Conservation (phyloP, 495 filamentous ascomycete species). For the Acidiella bohemica region DNA sequence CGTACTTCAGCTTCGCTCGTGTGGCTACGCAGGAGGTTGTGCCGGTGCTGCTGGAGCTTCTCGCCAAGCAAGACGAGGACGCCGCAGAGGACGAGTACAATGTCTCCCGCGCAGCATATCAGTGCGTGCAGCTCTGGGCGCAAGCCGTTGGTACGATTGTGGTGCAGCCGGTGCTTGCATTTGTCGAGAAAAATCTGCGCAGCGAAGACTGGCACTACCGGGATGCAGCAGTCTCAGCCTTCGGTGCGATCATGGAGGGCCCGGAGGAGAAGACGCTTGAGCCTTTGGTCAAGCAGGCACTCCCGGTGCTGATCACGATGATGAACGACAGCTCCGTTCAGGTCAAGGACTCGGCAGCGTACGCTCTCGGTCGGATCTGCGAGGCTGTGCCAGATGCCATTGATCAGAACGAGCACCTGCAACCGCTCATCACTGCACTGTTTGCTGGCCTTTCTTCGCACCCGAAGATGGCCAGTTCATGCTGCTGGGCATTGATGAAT, state of each 20-base stretch:
- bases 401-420: conserved; percentile 67
- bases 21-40: conserved; percentile 86
- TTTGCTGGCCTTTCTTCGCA: conserved; percentile 82
- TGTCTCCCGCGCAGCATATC: conserved; percentile 84
- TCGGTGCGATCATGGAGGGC: conserved; percentile 97
- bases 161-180: conserved; percentile 67
- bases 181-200: conserved; percentile 84
- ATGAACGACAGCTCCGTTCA: conserved; percentile 83
- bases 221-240: conserved; percentile 94
- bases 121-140: conserved; percentile 88
- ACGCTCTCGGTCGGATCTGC: conserved; percentile 88
- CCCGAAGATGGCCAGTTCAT: conserved; percentile 92
- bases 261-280: conserved; percentile 80
- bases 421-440: conserved; percentile 70
- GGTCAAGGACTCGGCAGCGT: conserved; percentile 94
- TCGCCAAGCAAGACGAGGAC: conserved; percentile 96
- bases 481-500: conserved; percentile 99
- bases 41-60: conserved; percentile 72
- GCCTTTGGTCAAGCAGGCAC: conserved; percentile 84
- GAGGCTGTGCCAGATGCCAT: conserved; percentile 80
- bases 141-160: conserved; percentile 74
- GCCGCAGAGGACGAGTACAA: conserved; percentile 95
- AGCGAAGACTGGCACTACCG: conserved; percentile 82
- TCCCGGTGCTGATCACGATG: conserved; percentile 82
- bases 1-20: conserved; percentile 81